Base-by-base conservation (phyloP, 805 yeast genomes). In the Yamadazyma paraphyllophila region DNA sequence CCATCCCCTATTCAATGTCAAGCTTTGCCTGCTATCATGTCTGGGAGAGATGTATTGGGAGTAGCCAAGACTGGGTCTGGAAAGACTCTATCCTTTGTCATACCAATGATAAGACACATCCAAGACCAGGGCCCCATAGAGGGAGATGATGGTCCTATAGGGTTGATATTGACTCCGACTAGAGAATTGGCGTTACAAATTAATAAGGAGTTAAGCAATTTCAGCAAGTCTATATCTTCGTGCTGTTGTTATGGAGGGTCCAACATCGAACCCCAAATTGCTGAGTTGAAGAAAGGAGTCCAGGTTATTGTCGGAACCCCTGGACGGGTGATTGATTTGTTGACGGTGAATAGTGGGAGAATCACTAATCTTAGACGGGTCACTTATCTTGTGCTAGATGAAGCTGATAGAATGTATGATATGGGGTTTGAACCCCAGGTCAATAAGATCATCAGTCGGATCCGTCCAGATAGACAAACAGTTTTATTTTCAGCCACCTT, bases 21-120 rank as follows among this genome's bases (percentile, higher is more conserved):
- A 57, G 90, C 97, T 0, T 73, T 91, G 16, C 98, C 99, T 0
- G 85, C 90, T 0, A 81, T 90, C 15, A 87, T 92, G 95, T 73
- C 83, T 2, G 98, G 98, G 0, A 66, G 85, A 39, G 98, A 94
- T 66, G 80, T 92, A 7, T 85, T 94, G 39, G 97, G 97, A 5
- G 85, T 94, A 15, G 98, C 99, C 0, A 89, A 90, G 52, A 94
- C 99, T 0, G 99, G 99, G 0, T 88, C 97, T 0, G 99, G 99
- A 2, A 94, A 94, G 60, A 94, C 99, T 0, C 74, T 92, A 54
- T 86, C 97, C 1, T 94, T 88, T 65, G 69, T 90, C 7, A 60
- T 94, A 6, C 97, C 99, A 0, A 64, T 94, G 66, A 71, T 92
- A 43, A 74, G 96, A 42, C 98, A 92, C 50, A 80, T 94, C 8